Evolutionary conservation across 2,329 filamentous ascomycete genomes (phyloP), one percentile per base, ranked within the genome.

Genomic region (Paecilomyces formosus): DNA sequence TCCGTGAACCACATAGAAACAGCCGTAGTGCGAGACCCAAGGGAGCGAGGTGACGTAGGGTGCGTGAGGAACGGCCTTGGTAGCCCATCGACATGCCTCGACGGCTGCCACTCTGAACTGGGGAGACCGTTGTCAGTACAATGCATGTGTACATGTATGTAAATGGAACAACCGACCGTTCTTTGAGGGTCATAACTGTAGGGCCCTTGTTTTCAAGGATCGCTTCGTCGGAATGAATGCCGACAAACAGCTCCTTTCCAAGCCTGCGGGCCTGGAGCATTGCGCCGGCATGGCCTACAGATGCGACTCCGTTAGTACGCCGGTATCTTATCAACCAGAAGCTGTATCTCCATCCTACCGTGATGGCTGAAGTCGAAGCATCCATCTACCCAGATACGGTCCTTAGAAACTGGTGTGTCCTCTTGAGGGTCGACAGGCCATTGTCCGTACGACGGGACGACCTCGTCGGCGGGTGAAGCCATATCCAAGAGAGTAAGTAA

Each of bases 331-430:
- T 55, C 24, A 39, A 56, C 24, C 50, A 22, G 15, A 39, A 26
- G 18, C 13, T 28, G 24, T 55, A 51, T n/a, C 24, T 39, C 18
- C 18, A 21, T 58, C 78, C 65, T 75, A 91, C 90, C 94, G 74
- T 97, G 94, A 74, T 99, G 94, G 78, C 92, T 95, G 77, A 99
- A 99, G 79, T 99, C 94, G 79, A 97, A 99, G 81, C 94, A 99
- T 62, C 94, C 94, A 74, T 99, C 94, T 26, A 99, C 89, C 95
- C 95, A 99, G 69, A 99, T 90, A 65, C 93, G 87, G 67, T 89
- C 86, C 58, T 88, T 81, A 26, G 76, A 78, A 53, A 87, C 78
- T 1, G 77, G 70, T 50, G 83, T 71, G 68, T 85, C 82, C 49
- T 85, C 76, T 72, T 87, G 85, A 11, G 85, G 85, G 64, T 82